phyloP scores from a whole-genome alignment of 1,284 basidiomycete species.

The Puccinia triticina region DNA sequence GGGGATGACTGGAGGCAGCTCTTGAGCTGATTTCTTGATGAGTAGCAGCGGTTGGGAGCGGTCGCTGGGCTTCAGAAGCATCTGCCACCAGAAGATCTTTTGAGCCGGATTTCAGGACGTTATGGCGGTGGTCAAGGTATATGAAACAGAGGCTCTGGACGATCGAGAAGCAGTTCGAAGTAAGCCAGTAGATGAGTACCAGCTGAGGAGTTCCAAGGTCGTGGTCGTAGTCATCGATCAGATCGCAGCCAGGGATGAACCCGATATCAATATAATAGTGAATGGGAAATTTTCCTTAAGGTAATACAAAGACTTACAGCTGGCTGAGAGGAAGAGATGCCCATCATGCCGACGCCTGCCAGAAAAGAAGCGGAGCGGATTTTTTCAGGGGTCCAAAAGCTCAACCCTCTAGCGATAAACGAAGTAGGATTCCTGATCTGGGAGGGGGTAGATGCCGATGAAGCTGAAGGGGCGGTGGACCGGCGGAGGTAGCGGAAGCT shows the following conservation, averaged over 20 bases:
- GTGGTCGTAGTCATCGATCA: background rate
- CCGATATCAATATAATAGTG: slow-evolving; percentile 7
- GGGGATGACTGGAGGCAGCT: background rate
- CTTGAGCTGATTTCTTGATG: background rate
- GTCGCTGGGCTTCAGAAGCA: background rate
- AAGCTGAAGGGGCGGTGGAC: background rate
- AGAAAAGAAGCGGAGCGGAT: slow-evolving; percentile 41
- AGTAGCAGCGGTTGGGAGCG: background rate
- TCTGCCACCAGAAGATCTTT: background rate
- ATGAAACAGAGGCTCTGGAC: slow-evolving; percentile 65
- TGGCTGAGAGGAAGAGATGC: slow-evolving; percentile 43
- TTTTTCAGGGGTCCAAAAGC: slow-evolving; percentile 46
- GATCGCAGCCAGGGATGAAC: background rate
- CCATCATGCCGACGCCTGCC: slow-evolving; percentile 47
- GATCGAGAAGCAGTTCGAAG: slow-evolving; percentile 77
- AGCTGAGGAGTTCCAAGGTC: slow-evolving; percentile 63
- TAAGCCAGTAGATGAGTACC: slow-evolving; percentile 78
- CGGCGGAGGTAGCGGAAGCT: slow-evolving; percentile 14
- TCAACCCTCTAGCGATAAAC: background rate
- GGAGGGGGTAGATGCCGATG: background rate
- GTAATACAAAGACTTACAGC: slow-evolving; percentile 20
- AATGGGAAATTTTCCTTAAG: slow-evolving; percentile 20
- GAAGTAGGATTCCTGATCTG: background rate
- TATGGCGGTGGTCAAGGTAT: slow-evolving; percentile 23
- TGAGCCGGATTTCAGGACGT: background rate